Base-by-base conservation (phyloP, 257 asterid species). In the Craterostigma plantagineum region DNA sequence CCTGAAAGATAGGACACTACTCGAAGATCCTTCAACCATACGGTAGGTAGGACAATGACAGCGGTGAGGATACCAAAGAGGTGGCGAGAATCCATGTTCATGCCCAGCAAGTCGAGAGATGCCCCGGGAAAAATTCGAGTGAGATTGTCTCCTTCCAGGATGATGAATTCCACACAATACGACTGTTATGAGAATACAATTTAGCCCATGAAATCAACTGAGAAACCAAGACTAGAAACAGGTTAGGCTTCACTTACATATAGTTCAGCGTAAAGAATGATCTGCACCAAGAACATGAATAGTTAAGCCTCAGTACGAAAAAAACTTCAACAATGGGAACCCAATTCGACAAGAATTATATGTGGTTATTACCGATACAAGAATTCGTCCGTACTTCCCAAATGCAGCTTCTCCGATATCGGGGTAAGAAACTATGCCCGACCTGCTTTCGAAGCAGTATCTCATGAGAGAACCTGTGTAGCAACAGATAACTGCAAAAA, bases 371-470 rank as follows among this genome's bases (percentile, higher is more conserved):
- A 83, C 87, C 63, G 93, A 83, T 44, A 79, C 55, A 7, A 79
- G n/a, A 51, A 83, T 54, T 16, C 93, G 81, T 18, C 93, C 91
- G 15, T 35, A 58, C 56, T 54, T 76, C 43, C 95, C 95, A 54
- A 76, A 73, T 34, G 95, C 93, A 35, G 93, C 95, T 59, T 73
- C 79, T 53, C 93, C 95, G 51, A 83, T 76, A 58, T 83, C 95
- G 7, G 91, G 91, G 55, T 68, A 79, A 14, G 77, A 67, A 52
- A 60, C 35, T 52, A 83, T 79, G 49, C 79, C 81, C 56, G 65
- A 69, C 45, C 50, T 60, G 69, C 81, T 71, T 53, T 83, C 87
- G 18, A 83, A 83, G 71, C 87, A 73, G 54, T 56, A 57, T 52
- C 67, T 79, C 93, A 83, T 79, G 15, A 83, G 86, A 50, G 61